Percentiles rank a stretch among this genome's conserved stretches.
Evolutionary conservation across 2,329 filamentous ascomycete species (phyloP).

Genomic region (Magnaporthiopsis incrustans): DNA sequence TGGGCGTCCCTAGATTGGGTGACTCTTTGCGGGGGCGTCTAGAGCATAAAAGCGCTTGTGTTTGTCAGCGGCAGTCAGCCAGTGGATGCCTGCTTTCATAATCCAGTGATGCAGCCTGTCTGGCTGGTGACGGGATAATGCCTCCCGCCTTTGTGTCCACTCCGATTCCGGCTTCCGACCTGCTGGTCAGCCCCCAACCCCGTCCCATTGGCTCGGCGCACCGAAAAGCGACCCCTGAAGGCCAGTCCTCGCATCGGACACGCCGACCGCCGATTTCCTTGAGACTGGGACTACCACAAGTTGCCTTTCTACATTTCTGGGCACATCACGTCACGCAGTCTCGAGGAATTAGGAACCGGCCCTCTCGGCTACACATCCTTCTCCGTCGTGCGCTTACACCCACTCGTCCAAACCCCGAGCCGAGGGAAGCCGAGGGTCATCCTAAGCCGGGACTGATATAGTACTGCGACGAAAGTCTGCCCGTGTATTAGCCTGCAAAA

Average conservation of each 20-base stretch:
- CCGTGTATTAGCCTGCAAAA: too few relatives aligned
- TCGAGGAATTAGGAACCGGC: too few relatives aligned
- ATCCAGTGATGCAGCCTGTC: neutral
- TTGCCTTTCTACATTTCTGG: neutral
- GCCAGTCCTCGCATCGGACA: neutral
- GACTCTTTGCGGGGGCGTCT: too few relatives aligned
- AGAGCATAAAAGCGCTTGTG: neutral
- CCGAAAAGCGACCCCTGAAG: neutral
- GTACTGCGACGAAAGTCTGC: too few relatives aligned
- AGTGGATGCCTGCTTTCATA: neutral
- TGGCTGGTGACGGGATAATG: neutral
- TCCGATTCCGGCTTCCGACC: neutral
- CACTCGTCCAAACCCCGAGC: neutral
- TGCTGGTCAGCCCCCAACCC: too few relatives aligned
- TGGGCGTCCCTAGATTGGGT: too few relatives aligned
- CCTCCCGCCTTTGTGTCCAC: neutral
- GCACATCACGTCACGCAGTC: neutral
- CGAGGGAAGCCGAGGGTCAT: neutral
- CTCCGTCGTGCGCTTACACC: neutral
- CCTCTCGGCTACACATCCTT: neutral
- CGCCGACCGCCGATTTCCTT: too few relatives aligned
- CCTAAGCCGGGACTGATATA: neutral
- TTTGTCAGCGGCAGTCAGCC: slow-evolving; percentile 1
- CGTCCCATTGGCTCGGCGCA: too few relatives aligned
- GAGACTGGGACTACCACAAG: neutral